Base-by-base conservation (phyloP, 139 green algal species). In the Chlamydomonas schloesseri region DNA sequence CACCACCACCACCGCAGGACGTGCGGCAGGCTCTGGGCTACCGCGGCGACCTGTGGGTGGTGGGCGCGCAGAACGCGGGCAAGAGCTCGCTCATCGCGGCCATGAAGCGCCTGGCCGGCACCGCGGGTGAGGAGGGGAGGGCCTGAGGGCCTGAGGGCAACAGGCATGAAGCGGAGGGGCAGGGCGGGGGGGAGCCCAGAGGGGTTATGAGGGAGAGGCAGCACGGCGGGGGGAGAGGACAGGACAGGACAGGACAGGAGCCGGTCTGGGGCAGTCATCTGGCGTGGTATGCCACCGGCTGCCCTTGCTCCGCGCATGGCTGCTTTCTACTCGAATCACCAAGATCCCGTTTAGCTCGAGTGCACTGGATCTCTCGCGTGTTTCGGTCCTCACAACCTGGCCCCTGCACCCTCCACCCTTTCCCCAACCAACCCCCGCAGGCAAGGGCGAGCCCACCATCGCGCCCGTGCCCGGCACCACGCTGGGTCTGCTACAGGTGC, bases 31-130 rank as follows among this genome's bases (percentile, higher is more conserved):
- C 60, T 17, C 81, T 92, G 62, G 89, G 89, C 31, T 92, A 89
- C 76, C 82, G 93, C 42, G 97, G 96, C 20, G 97, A 99, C 75
- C 91, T 99, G 58, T 99, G 96, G 96, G 96, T 99, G 58, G 93
- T 99, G 42, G 95, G 96, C 20, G 94, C 94, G 29, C 96, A 98
- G 84, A 93, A 93, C 86, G 97, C 97, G 26, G 98, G 98, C 81
- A 99, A 99, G 90, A 97, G 90, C 81, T 96, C 91, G 0, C 94
- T 99, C n/a, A 98, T 99, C 84, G 97, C 96, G 81, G 95, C 97
- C 20, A 96, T 99, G 93, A 92, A 94, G 83, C 70, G 81, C 29
- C 73, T 92, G 9, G 91, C 86, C 9, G 91, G 96, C 14, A 93
- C 93, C 26, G 64, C 65, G 3, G 87, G 80, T 60, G 15, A 1